Base-by-base conservation (phyloP, 2,329 filamentous ascomycete species). In the Escovopsis sp. region DNA sequence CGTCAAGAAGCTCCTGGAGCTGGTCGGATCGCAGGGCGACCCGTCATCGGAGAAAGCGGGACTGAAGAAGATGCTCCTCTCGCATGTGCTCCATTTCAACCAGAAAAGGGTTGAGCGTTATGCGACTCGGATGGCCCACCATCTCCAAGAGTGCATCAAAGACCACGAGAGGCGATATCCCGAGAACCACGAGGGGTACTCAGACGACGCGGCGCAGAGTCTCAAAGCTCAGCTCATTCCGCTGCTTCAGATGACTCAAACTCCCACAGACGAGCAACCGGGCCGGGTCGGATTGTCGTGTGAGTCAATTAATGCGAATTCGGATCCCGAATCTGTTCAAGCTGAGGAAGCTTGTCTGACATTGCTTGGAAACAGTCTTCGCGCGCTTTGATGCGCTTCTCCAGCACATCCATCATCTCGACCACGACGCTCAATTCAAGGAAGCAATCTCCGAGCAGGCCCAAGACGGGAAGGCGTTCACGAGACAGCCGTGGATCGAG, bases 61-160 rank as follows among this genome's bases (percentile, higher is more conserved):
- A 10, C 34, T 37, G 0, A 26, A 12, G 6, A 42, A 12, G 19
- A 42, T 43, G 0, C 36, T 50, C 1, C 10, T 50, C 12, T 42
- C 41, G 23, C 42, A 46, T 40, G 43, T 56, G n/a, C 26, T 57
- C 2, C 18, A 26, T 1, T 56, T 55, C 15, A 51, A 55, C 38
- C 3, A 48, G 48, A 8, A 47, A 46, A 23, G 44, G 7, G 36
- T 45, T 23, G 12, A 47, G 2, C 28, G 33, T 2, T 57, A 57
- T 7, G 34, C 56, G 7, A 19, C 6, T 2, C 26, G 4, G 1
- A 26, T 57, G 1, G 44, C 33, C 12, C 33, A 33, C 0, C 15
- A 47, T 4, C 26, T 55, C 0, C 4, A 4, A 1, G 9, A 10
- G 1, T 57, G 55, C 39, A 18, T 55, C 1, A 8, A 5, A 6